Evolutionary conservation across 2,329 filamentous ascomycete genomes (phyloP), one percentile per base, ranked within the genome.

Genomic region (Ilyonectria mors-panacis): DNA sequence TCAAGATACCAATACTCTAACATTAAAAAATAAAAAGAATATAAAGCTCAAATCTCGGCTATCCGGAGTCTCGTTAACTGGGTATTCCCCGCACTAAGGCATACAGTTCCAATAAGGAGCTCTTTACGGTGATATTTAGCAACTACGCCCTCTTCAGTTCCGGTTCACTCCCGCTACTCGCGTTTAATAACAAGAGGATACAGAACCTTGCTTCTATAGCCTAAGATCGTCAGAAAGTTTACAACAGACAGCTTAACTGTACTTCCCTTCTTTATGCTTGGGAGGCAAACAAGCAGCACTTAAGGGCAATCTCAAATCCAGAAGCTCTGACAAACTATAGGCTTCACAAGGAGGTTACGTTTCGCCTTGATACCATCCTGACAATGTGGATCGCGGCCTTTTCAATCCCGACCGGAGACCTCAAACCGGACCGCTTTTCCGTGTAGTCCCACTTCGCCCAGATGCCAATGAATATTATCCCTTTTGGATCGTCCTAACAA

Each of bases 201-300:
- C 8, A 35, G 8, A 5, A 35, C 8, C 12, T 35, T 6, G 8
- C 8, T 2, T 35, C 33, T 2, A 9, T 13, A 1, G 12, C 8
- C 12, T 5, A 35, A 8, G 12, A 35, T 13, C 33, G 33, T 35
- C 33, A 35, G 33, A 8, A 5, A 5, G 33, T 13, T 9, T 35
- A 8, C 12, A 13, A 9, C 2, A 35, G 8, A 9, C 33, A 35
- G 28, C 28, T 37, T 17, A 53, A 19, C 28, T 23, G 42, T 17
- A 47, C 39, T 17, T 56, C 48, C 59, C 30, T 63, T 6, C 26
- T 55, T 13, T 2, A 23, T 30, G 48, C 50, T 17, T 63, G 50
- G 59, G 50, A 42, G 39, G 59, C 59, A 23, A 63, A 63, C 35
- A 63, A 56, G 35, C 48, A 35, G 21, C 59, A 63, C 26, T n/a